Conservation (phyloP, 805 yeast genomes). For the Saccharomycopsis fodiens region DNA sequence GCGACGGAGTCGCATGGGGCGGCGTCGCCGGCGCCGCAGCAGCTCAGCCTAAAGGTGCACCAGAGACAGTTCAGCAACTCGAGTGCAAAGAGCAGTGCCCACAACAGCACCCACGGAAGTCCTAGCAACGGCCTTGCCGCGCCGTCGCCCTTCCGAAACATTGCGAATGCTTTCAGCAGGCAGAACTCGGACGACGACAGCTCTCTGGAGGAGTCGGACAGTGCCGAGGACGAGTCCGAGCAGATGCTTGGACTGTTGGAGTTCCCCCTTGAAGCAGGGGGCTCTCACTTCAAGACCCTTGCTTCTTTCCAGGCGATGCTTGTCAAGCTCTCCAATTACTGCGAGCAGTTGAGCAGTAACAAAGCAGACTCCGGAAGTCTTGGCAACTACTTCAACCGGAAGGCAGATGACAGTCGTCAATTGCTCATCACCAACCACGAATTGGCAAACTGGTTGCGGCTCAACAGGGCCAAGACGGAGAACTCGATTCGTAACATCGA, state of each 20-base stretch:
- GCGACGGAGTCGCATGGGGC: not conserved
- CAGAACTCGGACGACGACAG: constrained; percentile 19
- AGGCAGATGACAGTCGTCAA: not conserved
- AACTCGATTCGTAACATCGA: constrained; percentile 17
- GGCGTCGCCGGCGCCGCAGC: not conserved
- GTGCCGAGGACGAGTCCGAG: constrained; percentile 11
- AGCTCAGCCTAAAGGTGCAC: not conserved
- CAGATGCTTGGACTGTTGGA: constrained; percentile 4
- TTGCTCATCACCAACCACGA: constrained; percentile 16
- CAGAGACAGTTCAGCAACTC: constrained; percentile 8
- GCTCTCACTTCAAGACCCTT: constrained; percentile 8
- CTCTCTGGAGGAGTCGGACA: constrained; percentile 4
- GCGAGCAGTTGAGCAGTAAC: constrained; percentile 1
- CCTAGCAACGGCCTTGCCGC: constrained; percentile 3
- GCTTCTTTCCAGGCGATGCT: constrained; percentile 7
- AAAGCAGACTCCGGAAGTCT: no score
- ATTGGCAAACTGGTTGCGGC: constrained; percentile 15
- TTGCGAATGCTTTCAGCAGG: constrained; percentile 17
- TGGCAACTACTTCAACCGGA: not conserved
- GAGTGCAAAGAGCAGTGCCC: constrained; percentile 9
- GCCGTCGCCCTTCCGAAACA: constrained; percentile 5
- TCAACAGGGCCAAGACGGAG: constrained; percentile 17
- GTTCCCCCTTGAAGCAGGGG: constrained; percentile 17
- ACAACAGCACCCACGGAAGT: not conserved
- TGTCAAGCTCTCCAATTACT: constrained; percentile 10